Conservation (phyloP, 306 rosid species). For the Hippophae rhamnoides region DNA sequence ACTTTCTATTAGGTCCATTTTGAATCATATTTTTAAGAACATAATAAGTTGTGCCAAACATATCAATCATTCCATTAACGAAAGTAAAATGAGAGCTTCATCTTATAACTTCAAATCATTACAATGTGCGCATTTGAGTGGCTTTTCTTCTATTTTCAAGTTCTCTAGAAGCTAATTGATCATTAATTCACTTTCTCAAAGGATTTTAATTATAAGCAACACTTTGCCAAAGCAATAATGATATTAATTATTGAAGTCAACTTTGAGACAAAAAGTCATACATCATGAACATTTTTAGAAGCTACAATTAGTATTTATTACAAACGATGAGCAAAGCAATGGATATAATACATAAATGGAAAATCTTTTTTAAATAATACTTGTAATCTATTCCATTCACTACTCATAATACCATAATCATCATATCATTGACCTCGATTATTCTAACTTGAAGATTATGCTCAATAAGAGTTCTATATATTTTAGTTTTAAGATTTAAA, state of each 20-base stretch:
- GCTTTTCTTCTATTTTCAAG: neutral
- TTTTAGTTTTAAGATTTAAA: neutral
- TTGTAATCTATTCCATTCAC: neutral
- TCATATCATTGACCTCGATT: neutral
- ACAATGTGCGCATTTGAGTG: neutral
- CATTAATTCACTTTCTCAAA: neutral
- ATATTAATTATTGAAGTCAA: neutral
- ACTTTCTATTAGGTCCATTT: neutral
- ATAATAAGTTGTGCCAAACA: neutral
- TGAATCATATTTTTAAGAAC: neutral
- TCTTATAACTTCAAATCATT: neutral
- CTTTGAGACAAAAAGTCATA: neutral
- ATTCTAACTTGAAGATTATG: neutral
- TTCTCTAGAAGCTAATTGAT: neutral
- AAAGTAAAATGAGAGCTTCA: neutral
- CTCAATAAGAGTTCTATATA: neutral
- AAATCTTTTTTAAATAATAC: conserved; percentile 3
- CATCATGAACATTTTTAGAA: neutral
- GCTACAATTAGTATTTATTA: neutral
- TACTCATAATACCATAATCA: neutral
- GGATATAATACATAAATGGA: conserved; percentile 1
- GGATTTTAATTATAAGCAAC: neutral
- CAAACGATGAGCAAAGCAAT: conserved; percentile 5
- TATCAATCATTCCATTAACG: neutral
- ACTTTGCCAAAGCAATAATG: neutral